Evolutionary conservation across 2,329 filamentous ascomycete genomes (phyloP), one percentile per base, ranked within the genome.

Genomic region (Hypoxylon sp.): DNA sequence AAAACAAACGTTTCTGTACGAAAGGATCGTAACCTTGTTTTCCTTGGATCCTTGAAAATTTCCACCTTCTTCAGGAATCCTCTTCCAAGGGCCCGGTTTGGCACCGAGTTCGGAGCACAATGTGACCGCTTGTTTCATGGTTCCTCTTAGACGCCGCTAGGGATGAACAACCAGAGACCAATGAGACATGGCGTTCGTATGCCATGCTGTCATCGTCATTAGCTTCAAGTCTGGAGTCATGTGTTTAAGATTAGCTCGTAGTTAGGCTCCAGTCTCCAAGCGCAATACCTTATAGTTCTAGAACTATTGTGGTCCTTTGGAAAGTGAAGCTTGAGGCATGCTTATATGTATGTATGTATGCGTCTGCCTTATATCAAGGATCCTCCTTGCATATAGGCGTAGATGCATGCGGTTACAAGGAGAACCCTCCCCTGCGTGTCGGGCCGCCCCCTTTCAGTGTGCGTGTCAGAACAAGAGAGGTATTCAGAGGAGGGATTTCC

Each of bases 391-490:
- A 48, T 37, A 35, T 47, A 60, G 42, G 48, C 37, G 46, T 47
- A 44, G 22, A 37, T 56, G 65, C 46, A 64, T 60, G 24, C 26
- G 57, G 39, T 42, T 59, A 39, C 62, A 68, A 54, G 63, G 62
- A 63, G 50, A 52, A 53, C 58, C 65, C 19, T 22, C 65, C 58
- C 65, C 35, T 24, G 29, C 50, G 68, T 61, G 59, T 22, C 68
- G 61, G 62, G 11, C 50, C 55, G 58, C 51, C 44, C 37, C 65
- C 29, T 63, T 61, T 68, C 53, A 54, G 59, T 51, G 58, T 44
- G 39, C 9, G 39, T 44, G 39, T 22, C 9, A 44, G 39, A 58
- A 50, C 31, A 42, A 57, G 31, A 19, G 37, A 59, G 48, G 53
- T 29, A 50, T 65, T 63, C 26, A 26, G 31, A 33, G 46, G 31